Conservation (phyloP, 2,329 filamentous ascomycete species). For the Scedosporium aurantiacum region DNA sequence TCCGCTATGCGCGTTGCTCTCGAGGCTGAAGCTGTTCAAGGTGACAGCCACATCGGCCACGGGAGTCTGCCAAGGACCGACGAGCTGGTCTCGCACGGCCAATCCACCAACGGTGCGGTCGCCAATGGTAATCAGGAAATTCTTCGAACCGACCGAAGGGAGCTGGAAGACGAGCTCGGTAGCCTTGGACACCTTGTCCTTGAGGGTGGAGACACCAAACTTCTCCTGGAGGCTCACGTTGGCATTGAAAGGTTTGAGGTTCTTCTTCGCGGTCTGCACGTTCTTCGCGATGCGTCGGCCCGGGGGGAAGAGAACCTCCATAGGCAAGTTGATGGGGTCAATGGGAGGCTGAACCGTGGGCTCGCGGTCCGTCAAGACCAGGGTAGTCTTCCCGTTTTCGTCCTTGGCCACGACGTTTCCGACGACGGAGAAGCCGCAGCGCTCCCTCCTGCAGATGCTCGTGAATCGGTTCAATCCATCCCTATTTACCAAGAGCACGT, state of each 20-base stretch:
- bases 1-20: constrained; percentile 60
- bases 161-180: constrained; percentile 72
- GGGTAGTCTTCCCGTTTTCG: constrained; percentile 52
- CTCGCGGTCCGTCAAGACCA: constrained; percentile 74
- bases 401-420: constrained; percentile 59
- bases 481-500: constrained; percentile 78
- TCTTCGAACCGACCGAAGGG: constrained; percentile 90
- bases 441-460: constrained; percentile 58
- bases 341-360: constrained; percentile 56
- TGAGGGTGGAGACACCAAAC: background rate
- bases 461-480: constrained; percentile 69
- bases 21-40: constrained; percentile 61
- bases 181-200: constrained; percentile 42
- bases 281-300: constrained; percentile 69
- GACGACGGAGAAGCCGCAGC: constrained; percentile 87
- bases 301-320: constrained; percentile 81
- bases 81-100: constrained; percentile 85
- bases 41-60: constrained; percentile 93
- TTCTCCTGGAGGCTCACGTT: constrained; percentile 48
- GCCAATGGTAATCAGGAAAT: constrained; percentile 92
- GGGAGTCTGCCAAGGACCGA: constrained; percentile 90
- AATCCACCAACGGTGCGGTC: constrained; percentile 87
- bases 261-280: constrained; percentile 58
- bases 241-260: constrained; percentile 62
- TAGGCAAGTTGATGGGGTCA: constrained; percentile 72